phyloP scores from a whole-genome alignment of 352 stramenopile species.

The Thraustochytrium sp. region DNA sequence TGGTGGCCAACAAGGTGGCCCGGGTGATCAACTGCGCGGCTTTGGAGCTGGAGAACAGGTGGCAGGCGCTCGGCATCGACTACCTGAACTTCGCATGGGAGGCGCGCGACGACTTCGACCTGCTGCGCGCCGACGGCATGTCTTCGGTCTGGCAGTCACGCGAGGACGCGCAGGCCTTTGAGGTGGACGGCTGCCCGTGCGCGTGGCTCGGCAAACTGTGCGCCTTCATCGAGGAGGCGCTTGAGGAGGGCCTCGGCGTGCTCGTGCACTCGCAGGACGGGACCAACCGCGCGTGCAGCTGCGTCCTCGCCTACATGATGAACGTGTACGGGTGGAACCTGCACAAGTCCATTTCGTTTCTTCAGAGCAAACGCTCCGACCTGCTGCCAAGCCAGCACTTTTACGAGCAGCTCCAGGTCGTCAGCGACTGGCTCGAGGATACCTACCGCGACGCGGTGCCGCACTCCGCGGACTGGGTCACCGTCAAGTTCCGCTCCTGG shows the following conservation, averaged over 20 bases:
- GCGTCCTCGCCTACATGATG: slow-evolving; percentile 82
- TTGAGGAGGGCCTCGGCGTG: slow-evolving; percentile 72
- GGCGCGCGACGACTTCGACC: slow-evolving; percentile 49
- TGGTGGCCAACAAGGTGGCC: slow-evolving; percentile 83
- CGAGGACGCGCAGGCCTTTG: background rate
- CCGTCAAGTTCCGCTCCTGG: slow-evolving; percentile 6
- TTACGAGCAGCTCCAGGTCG: background rate
- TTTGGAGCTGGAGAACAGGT: slow-evolving; percentile 78
- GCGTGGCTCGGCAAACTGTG: slow-evolving; percentile 16
- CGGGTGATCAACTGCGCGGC: slow-evolving; percentile 84
- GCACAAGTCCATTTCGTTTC: slow-evolving; percentile 81
- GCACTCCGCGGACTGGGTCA: background rate
- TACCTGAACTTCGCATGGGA: slow-evolving; percentile 64
- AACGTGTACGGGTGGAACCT: slow-evolving; percentile 82
- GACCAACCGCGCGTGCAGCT: slow-evolving; percentile 66
- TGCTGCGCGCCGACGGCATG: slow-evolving; percentile 50
- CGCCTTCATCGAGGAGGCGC: slow-evolving; percentile 65
- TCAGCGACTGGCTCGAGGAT: slow-evolving; percentile 27
- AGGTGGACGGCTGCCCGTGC: background rate
- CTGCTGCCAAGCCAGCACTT: slow-evolving; percentile 49
- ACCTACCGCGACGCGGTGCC: background rate
- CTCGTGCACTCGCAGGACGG: slow-evolving; percentile 77
- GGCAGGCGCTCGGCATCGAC: slow-evolving; percentile 71
- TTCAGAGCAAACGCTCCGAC: slow-evolving; percentile 73
- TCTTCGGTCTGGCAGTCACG: background rate